A percentile compares a stretch with the other conserved stretches of the same genome.
These are phyloP conservation scores for Eragrostis curvula DNA, from an alignment of 176 grass and related monocot species.

Conservation along the genomic window DNA sequence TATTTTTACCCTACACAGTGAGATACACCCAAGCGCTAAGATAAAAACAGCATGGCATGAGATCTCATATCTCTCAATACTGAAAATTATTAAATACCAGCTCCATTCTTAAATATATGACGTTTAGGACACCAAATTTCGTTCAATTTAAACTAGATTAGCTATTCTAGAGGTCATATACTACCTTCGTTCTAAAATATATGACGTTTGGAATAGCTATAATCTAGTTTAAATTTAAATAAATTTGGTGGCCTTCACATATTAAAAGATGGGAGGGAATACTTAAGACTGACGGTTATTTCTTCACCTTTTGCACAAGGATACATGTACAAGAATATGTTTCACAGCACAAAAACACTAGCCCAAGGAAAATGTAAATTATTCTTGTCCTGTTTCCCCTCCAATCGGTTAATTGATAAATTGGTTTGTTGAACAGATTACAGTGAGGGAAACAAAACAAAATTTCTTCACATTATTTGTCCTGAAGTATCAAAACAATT, in stretches of 20 bases:
- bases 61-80: neutral
- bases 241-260: too few species aligned
- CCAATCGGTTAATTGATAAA: neutral
- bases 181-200: neutral
- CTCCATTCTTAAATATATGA: neutral
- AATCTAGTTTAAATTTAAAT: too few species aligned
- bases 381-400: neutral
- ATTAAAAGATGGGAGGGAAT: too few species aligned
- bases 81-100: neutral
- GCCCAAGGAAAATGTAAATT: neutral
- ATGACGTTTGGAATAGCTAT: too few species aligned
- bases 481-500: neutral
- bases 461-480: neutral
- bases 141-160: neutral
- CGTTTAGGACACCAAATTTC: too few species aligned
- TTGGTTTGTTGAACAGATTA: neutral
- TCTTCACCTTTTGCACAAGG: neutral
- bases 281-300: neutral
- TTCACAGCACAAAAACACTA: neutral
- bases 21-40: neutral
- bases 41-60: neutral
- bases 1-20: neutral
- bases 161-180: conserved; percentile 34
- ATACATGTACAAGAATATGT: neutral
- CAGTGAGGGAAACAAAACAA: neutral